Base-by-base conservation (phyloP, 1,139 yeast genomes). In the Blastobotrys illinoisensis region DNA sequence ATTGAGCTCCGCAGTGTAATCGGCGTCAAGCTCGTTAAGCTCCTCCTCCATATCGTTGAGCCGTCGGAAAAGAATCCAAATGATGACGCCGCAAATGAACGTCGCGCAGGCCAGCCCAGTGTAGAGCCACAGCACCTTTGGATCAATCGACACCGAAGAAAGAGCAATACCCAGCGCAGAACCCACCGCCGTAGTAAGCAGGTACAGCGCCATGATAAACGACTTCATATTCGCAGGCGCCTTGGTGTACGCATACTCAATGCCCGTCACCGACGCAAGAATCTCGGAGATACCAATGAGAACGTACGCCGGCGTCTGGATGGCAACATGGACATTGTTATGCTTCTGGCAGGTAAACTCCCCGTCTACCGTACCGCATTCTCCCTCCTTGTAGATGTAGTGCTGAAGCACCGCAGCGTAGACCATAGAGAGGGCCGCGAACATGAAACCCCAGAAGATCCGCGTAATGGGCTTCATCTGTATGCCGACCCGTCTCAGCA, bases 361-460 rank as follows among this genome's bases (percentile, higher is more conserved):
- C 24, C 56, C 44, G 48, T 66, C 71, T 56, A 61, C 74, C 58
- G 82, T 80, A 62, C 82, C 88, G 78, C 96, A 88, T 55, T 93
- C 91, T 19, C 89, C 89, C 4, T 87, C 76, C 50, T 72, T 68
- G 73, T 88, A 89, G 60, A 89, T 83, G 66, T 74, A 76, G 67
- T 83, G 81, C 73, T 89, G 96, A 60, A 88, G 77, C 46, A 87
- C 83, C n/a, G 95, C 91, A 54, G 96, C 93, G 67, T 85, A 83
- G 32, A 83, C 79, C 84, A 87, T 86, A 44, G 96, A 79, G 47
- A 78, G 66, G 5, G 90, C 71, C 53, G 85, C 90, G 56, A 87
- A 76, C 70, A 85, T 71, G 74, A 88, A 89, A 13, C 97, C 97
- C 62, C 77, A 75, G 67, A 80, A 77, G 62, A 89, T 89, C 69